phyloP scores from a whole-genome alignment of 2,329 filamentous ascomycete genomes.

The Colletotrichum gloeosporioides region DNA sequence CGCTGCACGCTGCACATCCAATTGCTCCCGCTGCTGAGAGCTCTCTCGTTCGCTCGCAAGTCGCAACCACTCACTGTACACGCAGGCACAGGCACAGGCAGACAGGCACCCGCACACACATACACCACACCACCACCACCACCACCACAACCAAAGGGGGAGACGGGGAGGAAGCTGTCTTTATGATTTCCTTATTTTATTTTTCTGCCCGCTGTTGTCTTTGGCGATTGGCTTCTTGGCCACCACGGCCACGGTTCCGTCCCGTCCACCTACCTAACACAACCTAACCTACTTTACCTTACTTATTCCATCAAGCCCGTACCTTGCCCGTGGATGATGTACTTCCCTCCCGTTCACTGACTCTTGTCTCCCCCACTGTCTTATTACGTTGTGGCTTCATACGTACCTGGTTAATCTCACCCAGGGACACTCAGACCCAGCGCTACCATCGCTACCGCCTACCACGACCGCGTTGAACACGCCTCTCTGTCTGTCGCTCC shows the following conservation, averaged over 20 bases:
- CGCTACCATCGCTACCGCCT: conserved; percentile 5
- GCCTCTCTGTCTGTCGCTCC: not conserved
- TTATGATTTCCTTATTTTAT: not conserved
- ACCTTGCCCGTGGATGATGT: not conserved
- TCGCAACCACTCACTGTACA: not conserved
- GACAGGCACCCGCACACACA: not conserved
- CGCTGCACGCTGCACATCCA: not conserved
- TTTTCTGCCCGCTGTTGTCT: not conserved
- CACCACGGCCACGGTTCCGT: conserved; percentile 1
- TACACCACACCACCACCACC: not conserved
- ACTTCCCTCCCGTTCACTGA: conserved; percentile 12
- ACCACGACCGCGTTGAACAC: not conserved
- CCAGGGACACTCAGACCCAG: conserved; percentile 15
- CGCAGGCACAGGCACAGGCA: not conserved
- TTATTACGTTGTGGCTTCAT: conserved; percentile 21
- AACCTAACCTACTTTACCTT: not conserved
- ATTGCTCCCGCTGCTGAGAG: not conserved
- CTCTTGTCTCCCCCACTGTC: conserved; percentile 21
- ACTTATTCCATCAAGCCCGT: not conserved
- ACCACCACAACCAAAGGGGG: not conserved
- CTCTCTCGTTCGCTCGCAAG: not conserved
- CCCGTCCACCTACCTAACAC: not conserved
- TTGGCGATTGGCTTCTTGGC: not conserved
- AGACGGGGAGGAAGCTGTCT: not conserved
- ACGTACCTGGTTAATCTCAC: conserved; percentile 17